Percentiles rank a stretch among this genome's conserved stretches.
phyloP scores from a whole-genome alignment of 768 basidiomycete genomes.

The Agaricus blazei region DNA sequence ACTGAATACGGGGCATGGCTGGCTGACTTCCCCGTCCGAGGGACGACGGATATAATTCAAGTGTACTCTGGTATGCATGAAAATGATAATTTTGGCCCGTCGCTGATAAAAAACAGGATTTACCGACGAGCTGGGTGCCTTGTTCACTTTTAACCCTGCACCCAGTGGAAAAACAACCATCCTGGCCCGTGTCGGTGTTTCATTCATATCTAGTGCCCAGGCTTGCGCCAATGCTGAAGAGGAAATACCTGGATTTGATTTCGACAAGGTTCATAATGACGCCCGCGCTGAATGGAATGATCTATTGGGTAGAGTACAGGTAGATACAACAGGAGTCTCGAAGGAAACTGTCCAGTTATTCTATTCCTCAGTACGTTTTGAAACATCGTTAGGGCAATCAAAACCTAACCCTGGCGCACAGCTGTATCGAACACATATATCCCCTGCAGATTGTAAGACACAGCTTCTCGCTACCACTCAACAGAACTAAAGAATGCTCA shows the following conservation, averaged over 20 bases:
- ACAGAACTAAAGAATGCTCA: not conserved
- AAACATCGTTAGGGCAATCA: not conserved
- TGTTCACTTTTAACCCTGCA: slow-evolving; percentile 45
- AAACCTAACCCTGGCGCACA: slow-evolving; percentile 13
- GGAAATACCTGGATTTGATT: slow-evolving; percentile 56
- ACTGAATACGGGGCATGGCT: slow-evolving; percentile 54
- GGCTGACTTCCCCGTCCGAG: slow-evolving; percentile 41
- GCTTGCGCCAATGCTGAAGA: slow-evolving; percentile 57
- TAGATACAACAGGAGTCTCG: slow-evolving; percentile 43
- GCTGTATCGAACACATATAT: slow-evolving; percentile 59
- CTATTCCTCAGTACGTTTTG: slow-evolving; percentile 48
- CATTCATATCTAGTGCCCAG: slow-evolving; percentile 54
- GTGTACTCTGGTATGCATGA: slow-evolving; percentile 39
- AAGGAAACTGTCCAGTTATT: slow-evolving; percentile 48
- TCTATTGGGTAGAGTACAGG: slow-evolving; percentile 46
- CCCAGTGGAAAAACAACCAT: slow-evolving; percentile 37
- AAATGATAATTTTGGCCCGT: not conserved
- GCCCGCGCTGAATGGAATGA: slow-evolving; percentile 53
- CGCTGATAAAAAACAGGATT: slow-evolving; percentile 27
- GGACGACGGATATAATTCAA: slow-evolving; percentile 40
- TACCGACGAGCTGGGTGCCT: slow-evolving; percentile 44
- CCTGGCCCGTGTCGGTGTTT: slow-evolving; percentile 59
- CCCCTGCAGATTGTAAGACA: slow-evolving; percentile 56
- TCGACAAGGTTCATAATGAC: slow-evolving; percentile 39
- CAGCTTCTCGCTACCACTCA: not conserved